Base-by-base conservation (phyloP, 2,329 filamentous ascomycete genomes). In the Hawksworthiomyces lignivorus region DNA sequence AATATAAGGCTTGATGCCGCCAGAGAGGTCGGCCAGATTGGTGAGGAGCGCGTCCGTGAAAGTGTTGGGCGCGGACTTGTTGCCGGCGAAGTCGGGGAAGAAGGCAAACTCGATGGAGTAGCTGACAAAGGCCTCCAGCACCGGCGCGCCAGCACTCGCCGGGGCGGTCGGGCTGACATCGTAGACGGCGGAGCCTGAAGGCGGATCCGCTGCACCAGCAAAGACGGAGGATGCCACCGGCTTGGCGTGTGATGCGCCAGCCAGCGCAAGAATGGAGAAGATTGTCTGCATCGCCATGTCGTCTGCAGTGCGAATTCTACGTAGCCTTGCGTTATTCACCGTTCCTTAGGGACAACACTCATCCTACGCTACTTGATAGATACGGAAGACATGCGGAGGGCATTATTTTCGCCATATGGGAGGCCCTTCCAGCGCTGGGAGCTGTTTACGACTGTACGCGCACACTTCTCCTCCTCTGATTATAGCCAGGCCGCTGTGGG, bases 41-140 rank as follows among this genome's bases (percentile, higher is more conserved):
- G 70, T 65, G 20, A 82, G 58, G 7, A 82, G 63, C 36, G 75
- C 77, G 45, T 79, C 66, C 1, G 76, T 80, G 56, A 77, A 82
- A 0, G 54, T 63, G 52, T 82, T 82, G 2, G 78, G 78, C 8
- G 54, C 51, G 0, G 72, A 70, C 7, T 57, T 56, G 51, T 78
- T 79, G 11, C 75, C 69, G 67, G 30, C 63, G 56, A 67, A 75
- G 45, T 76, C 72, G 5, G 67, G 68, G 37, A 75, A 74, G 15
- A 62, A 72, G 4, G 64, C 63, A 46, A 73, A 67, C 51, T 75
- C 70, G 48, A 73, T 71, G 1, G 67, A 72, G 54, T 30, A 44
- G 52, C 61, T 63, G 40, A 64, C 56, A 39, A 63, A 66, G 3
- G 60, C 56, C n/a, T 64, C 61, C n/a, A 46, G 37, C n/a, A 64